These are phyloP conservation scores for Trametes meyenii DNA, from an alignment of 768 basidiomycete genomes.

Conservation along the genomic window DNA sequence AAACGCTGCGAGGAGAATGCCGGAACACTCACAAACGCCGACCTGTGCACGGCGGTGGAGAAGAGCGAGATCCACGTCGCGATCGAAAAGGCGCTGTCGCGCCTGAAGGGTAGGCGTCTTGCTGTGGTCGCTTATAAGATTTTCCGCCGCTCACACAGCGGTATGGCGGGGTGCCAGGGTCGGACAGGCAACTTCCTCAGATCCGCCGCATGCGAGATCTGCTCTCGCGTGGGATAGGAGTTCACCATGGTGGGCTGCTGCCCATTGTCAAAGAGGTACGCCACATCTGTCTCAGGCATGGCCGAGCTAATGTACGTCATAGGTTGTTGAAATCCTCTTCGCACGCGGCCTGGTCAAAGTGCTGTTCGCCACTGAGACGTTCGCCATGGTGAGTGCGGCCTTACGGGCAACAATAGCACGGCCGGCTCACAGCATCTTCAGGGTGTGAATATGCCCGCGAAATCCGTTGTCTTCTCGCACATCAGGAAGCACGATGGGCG, in stretches of 20 bases:
- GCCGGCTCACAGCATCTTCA: slow-evolving; percentile 34
- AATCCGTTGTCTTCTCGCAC: slow-evolving; percentile 93
- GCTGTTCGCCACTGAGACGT: slow-evolving; percentile 97
- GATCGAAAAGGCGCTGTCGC: slow-evolving; percentile 87
- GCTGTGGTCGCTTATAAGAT: slow-evolving; percentile 4
- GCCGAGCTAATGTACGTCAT: not conserved
- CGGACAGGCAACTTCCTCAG: slow-evolving; percentile 92
- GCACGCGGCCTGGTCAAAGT: slow-evolving; percentile 95
- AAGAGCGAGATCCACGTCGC: slow-evolving; percentile 97
- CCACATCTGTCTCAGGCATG: not conserved
- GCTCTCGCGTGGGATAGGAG: slow-evolving; percentile 90
- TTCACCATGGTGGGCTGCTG: slow-evolving; percentile 95
- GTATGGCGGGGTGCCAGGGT: slow-evolving; percentile 51
- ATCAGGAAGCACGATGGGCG: slow-evolving; percentile 96
- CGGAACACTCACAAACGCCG: slow-evolving; percentile 80
- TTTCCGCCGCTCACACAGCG: not conserved
- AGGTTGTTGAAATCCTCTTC: slow-evolving; percentile 97
- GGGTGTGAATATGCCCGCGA: slow-evolving; percentile 99
- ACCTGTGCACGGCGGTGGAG: slow-evolving; percentile 86
- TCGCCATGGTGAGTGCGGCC: slow-evolving; percentile 82
- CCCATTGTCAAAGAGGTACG: slow-evolving; percentile 95
- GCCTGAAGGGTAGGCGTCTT: slow-evolving; percentile 75
- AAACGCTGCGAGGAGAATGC: slow-evolving; percentile 98
- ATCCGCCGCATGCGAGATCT: slow-evolving; percentile 89
- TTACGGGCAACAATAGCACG: not conserved